Evolutionary conservation across 1,284 basidiomycete genomes (phyloP), one percentile per base, ranked within the genome.

Genomic region (Sphagnurus paluster): DNA sequence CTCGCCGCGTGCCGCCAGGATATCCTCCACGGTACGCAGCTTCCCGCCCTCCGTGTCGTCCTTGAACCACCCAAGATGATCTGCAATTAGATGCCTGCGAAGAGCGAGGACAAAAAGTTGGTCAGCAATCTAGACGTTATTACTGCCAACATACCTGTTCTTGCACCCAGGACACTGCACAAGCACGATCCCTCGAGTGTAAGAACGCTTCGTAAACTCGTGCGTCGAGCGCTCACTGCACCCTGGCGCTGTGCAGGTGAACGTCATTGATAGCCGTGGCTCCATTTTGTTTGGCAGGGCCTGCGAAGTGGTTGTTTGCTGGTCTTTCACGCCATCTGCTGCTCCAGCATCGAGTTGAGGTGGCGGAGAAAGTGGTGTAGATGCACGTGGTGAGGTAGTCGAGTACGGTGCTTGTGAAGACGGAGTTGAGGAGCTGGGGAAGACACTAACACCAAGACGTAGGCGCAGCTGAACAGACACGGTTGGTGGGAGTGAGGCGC

Each of bases 51-150:
- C 72, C 0, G 87, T 91, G 37, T 76, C 74, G 29, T 90, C 85
- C 54, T 89, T 84, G 72, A 97, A 97, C 94, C 94, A 97, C 1
- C 90, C 91, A 11, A 97, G 67, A 60, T 97, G 85, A 62, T 97
- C 93, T 6, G 94, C 93, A 60, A 94, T 93, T 14, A 93, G 71
- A 67, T 93, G 50, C 20, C 40, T 49, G 11, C 14, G 33, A 20
- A 39, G 20, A 16, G 39, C 21, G 49, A 28, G n/a, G n/a, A n/a
- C n/a, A 39, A 36, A 37, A 40, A 1, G 25, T 5, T 21, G 28
- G 28, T 36, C 42, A 28, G 38, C 30, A 32, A 25, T 5, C 19
- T 44, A 21, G 5, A 46, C 26, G 24, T 43, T 2, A 40, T 41
- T 13, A 13, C 23, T 33, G 24, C 29, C 17, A 14, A 67, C 79